These are phyloP conservation scores for Crithidia fasciculata DNA, from an alignment of 208 protist genomes.

Conservation along the genomic window DNA sequence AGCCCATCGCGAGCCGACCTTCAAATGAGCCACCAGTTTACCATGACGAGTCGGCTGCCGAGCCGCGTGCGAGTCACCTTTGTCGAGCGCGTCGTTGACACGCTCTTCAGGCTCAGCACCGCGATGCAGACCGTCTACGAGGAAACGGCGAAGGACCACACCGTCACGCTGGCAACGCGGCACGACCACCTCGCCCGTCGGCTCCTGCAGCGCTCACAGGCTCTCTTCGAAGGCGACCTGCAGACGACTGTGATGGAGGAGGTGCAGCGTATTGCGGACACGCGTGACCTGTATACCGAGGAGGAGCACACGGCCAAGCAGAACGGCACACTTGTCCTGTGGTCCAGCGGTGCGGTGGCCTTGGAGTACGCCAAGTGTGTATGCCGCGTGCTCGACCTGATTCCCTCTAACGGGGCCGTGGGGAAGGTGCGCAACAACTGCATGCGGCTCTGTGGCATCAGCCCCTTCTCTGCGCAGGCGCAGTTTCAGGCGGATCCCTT, in stretches of 20 bases:
- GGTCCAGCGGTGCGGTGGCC: constrained; percentile 55
- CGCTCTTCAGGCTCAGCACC: constrained; percentile 25
- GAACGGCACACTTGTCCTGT: constrained; percentile 17
- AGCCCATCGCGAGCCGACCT: constrained; percentile 33
- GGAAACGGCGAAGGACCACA: constrained; percentile 57
- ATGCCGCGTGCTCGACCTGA: constrained; percentile 70
- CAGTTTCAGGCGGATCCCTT: constrained; percentile 50
- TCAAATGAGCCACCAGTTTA: constrained; percentile 48
- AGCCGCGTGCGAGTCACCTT: constrained; percentile 42
- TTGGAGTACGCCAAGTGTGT: constrained; percentile 86
- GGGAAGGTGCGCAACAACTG: constrained; percentile 86
- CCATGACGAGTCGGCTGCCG: constrained; percentile 58
- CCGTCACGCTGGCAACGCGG: constrained; percentile 70
- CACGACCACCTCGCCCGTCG: constrained; percentile 59
- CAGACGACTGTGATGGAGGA: constrained; percentile 85
- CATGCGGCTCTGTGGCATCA: constrained; percentile 85
- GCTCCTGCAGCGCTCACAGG: constrained; percentile 38
- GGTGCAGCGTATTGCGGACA: constrained; percentile 68
- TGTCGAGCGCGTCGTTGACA: constrained; percentile 30
- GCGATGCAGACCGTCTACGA: constrained; percentile 35
- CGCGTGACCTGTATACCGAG: constrained; percentile 59
- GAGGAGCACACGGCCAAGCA: constrained; percentile 42
- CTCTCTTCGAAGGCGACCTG: constrained; percentile 56
- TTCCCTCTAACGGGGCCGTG: constrained; percentile 73
- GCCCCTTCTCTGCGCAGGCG: constrained; percentile 83